phyloP scores from a whole-genome alignment of 2,329 filamentous ascomycete genomes.

The Hypoxylon sp. region DNA sequence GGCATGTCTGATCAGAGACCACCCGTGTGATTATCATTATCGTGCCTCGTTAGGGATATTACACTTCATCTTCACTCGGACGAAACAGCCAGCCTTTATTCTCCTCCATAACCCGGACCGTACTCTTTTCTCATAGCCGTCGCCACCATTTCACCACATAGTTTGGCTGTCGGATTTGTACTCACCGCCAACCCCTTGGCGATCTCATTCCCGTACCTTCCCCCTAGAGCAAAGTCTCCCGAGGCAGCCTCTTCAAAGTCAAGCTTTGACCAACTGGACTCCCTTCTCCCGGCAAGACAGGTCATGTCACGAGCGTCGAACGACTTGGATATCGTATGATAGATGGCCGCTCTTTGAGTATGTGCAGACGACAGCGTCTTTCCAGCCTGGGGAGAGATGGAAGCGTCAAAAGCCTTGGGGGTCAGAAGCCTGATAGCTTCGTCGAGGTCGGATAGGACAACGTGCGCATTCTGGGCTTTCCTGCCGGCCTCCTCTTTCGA shows the following conservation, averaged over 20 bases:
- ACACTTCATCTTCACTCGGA: too few species aligned
- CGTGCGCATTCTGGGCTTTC: conserved; percentile 50
- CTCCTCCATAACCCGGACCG: conserved; percentile 57
- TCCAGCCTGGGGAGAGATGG: conserved; percentile 69
- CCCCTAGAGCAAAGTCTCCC: conserved; percentile 69
- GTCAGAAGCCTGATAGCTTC: conserved; percentile 65
- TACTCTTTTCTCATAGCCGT: conserved; percentile 76
- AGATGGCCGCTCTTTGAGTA: conserved; percentile 74
- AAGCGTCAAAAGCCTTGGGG: conserved; percentile 57
- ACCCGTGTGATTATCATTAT: too few species aligned
- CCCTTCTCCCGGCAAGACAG: conserved; percentile 53
- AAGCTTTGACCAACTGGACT: conserved; percentile 59
- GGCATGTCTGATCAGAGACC: too few species aligned
- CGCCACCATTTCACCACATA: conserved; percentile 73
- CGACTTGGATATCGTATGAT: conserved; percentile 64
- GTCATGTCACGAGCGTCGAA: conserved; percentile 49
- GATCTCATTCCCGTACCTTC: conserved; percentile 70
- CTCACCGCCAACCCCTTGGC: conserved; percentile 70
- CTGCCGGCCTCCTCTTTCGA: background rate
- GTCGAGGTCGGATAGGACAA: conserved; percentile 62
- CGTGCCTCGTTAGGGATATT: too few species aligned
- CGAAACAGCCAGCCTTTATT: too few species aligned
- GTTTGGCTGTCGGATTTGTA: conserved; percentile 72
- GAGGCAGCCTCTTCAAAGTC: conserved; percentile 70
- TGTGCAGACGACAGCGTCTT: conserved; percentile 74